Evolutionary conservation across 257 asterid species (phyloP).

Genomic region (Nemophila menziesii): DNA sequence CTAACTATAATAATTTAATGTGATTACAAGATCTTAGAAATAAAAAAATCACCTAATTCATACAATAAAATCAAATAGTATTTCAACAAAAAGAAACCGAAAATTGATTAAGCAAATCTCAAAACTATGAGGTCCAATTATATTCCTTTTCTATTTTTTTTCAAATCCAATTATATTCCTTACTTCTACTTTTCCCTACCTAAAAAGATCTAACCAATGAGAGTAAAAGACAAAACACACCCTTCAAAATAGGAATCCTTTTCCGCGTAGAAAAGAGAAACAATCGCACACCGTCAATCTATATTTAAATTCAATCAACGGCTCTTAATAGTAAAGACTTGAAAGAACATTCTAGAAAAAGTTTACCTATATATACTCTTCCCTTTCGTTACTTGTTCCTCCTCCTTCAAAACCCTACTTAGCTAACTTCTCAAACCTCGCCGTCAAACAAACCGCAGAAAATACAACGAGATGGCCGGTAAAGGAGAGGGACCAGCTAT

Average conservation of each 20-base stretch:
- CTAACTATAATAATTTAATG: too few relatives aligned
- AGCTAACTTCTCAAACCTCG: slow-evolving; percentile 1
- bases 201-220: too few relatives aligned
- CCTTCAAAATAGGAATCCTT: background rate
- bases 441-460: slow-evolving; percentile 1
- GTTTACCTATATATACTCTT: slow-evolving; percentile 9
- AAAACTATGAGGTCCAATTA: too few relatives aligned
- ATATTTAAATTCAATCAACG: slow-evolving; percentile 14
- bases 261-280: background rate
- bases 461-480: slow-evolving; percentile 40
- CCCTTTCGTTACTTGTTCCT: rapidly evolving
- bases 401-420: slow-evolving; percentile 23
- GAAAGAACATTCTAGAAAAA: slow-evolving; percentile 44
- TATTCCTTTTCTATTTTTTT: slow-evolving; percentile 8
- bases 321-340: slow-evolving; percentile 17
- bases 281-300: slow-evolving; percentile 1
- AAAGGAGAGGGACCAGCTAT: slow-evolving; percentile 85
- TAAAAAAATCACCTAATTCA: too few relatives aligned
- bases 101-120: too few relatives aligned
- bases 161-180: too few relatives aligned
- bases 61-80: too few relatives aligned
- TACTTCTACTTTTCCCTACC: too few relatives aligned
- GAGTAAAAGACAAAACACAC: background rate
- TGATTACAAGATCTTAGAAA: too few relatives aligned
- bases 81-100: too few relatives aligned